Conservation (phyloP, 179 eudicot genomes). For the Gypsophila paniculata region DNA sequence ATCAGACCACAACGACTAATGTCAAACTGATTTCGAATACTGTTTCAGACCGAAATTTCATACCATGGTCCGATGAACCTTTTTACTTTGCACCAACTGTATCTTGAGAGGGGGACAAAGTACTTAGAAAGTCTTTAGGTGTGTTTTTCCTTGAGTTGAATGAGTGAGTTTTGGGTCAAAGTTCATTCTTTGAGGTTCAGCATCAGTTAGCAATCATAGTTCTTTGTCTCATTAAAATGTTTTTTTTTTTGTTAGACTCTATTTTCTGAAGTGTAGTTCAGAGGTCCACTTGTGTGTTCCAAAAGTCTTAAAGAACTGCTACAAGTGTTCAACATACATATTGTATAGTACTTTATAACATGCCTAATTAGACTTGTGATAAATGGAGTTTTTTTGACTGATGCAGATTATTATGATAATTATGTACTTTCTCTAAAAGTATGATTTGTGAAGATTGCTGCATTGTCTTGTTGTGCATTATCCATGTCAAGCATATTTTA, state of each 20-base stretch:
- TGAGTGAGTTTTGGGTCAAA: slow-evolving; percentile 7
- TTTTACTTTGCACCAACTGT: slow-evolving; percentile 1
- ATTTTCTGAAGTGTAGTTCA: slow-evolving; percentile 6
- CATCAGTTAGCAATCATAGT: not conserved
- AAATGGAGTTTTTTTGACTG: slow-evolving; percentile 5
- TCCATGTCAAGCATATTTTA: not conserved
- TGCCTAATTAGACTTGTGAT: slow-evolving; percentile 2
- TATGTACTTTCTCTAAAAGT: slow-evolving; percentile 3
- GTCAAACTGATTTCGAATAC: too few relatives aligned
- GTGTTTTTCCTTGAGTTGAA: not conserved
- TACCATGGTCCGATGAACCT: not conserved
- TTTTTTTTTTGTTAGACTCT: not conserved
- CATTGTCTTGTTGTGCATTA: not conserved
- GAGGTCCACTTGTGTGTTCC: slow-evolving; percentile 20
- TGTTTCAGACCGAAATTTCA: too few relatives aligned
- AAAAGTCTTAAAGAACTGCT: slow-evolving; percentile 28
- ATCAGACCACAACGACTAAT: too few relatives aligned
- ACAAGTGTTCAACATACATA: not conserved
- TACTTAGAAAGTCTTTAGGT: not conserved
- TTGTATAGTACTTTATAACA: not conserved
- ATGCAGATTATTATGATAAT: not conserved
- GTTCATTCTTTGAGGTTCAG: slow-evolving; percentile 6
- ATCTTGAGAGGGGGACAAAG: not conserved
- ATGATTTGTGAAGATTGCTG: not conserved
- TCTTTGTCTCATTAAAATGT: slow-evolving; percentile 11